Evolutionary conservation across 257 asterid genomes (phyloP), one percentile per base, ranked within the genome.

Genomic region (Solanum etuberosum): DNA sequence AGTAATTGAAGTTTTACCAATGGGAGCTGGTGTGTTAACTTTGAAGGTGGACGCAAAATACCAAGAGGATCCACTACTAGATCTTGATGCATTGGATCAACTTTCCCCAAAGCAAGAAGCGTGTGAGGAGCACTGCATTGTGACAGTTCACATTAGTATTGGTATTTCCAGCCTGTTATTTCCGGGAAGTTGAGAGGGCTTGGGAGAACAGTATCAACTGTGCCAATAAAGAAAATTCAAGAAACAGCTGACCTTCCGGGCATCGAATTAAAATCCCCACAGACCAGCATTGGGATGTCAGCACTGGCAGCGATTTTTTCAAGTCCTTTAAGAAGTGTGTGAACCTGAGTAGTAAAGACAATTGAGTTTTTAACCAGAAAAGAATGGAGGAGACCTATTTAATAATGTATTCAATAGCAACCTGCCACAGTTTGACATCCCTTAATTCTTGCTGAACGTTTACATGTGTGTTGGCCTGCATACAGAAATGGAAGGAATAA

Each of bases 341-440:
- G 97, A 90, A 96, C 96, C 99, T 97, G 89, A 91, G 46, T 81
- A 42, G 71, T n/a, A 89, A 40, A 77, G 92, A 51, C 48, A 88
- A 88, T 37, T 37, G 51, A 84, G 80, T 86, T 70, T 86, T 59
- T 59, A 71, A 83, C 63, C 63, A 35, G 65, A 85, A 89, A 76
- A 70, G 83, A 57, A 83, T n/a, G 48, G 31, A 84, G 70, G 71
- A 23, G 83, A 82, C 38, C 88, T 34, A 61, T 59, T 72, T 32
- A 16, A 34, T 61, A 72, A 27, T 37, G 88, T 5, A 48, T 71
- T 38, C 4, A 32, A 85, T 65, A 87, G 86, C 81, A 84, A 97
- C 99, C 99, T 96, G 99, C 99, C 99, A 97, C 86, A 97, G 98
- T 91, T 94, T 97, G 91, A 97, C 98, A 90, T 97, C 99, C 94